A percentile compares a stretch with the other conserved stretches of the same genome.
phyloP scores from a whole-genome alignment of 805 yeast genomes.

The Tetrapisispora iriomotensis region DNA sequence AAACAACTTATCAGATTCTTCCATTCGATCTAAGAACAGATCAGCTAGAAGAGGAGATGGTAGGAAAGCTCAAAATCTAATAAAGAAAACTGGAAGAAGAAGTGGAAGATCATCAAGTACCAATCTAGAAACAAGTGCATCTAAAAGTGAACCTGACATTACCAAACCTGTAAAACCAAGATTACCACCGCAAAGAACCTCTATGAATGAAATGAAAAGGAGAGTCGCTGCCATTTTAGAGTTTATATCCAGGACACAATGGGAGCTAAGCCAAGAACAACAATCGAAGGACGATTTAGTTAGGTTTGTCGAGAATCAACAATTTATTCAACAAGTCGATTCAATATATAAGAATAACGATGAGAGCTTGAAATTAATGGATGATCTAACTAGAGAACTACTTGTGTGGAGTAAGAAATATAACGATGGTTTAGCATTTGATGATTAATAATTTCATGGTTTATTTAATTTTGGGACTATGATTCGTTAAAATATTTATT shows the following conservation, averaged over 20 bases:
- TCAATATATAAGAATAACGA: constrained; percentile 41
- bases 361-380: constrained; percentile 58
- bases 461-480: not conserved
- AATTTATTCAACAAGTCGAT: constrained; percentile 32
- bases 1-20: not conserved
- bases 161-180: constrained; percentile 77
- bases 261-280: constrained; percentile 70
- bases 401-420: constrained; percentile 72
- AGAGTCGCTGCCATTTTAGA: constrained; percentile 86
- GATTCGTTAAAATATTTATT: not conserved
- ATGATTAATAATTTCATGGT: not conserved
- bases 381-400: constrained; percentile 58
- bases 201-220: constrained; percentile 75
- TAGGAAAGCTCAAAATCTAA: constrained; percentile 7
- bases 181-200: constrained; percentile 63
- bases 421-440: constrained; percentile 15
- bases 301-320: constrained; percentile 36
- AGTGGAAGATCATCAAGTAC: constrained; percentile 11
- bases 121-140: constrained; percentile 12
- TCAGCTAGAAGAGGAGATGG: not conserved
- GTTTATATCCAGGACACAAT: constrained; percentile 78
- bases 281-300: constrained; percentile 43
- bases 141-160: constrained; percentile 36
- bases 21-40: not conserved
- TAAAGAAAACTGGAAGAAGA: constrained; percentile 9